Percentiles rank a stretch among this genome's conserved stretches.
Conservation (phyloP, 2,329 filamentous ascomycete species). For the Tolypocladium guangdongense region DNA sequence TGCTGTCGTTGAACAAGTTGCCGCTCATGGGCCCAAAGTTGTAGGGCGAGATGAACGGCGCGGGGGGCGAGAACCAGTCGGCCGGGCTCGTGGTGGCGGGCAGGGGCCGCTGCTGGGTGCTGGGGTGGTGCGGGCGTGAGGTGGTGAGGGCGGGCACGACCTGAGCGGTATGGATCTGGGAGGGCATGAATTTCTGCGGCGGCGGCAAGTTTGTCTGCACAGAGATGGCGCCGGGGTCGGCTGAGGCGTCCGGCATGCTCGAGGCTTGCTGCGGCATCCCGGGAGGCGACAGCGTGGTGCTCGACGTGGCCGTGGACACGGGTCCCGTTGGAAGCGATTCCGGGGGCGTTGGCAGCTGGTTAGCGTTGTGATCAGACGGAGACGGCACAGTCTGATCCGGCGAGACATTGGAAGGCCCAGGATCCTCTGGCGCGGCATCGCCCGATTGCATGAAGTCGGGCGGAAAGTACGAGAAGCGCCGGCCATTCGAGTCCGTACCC, state of each 20-base stretch:
- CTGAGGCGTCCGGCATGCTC: slow-evolving; percentile 17
- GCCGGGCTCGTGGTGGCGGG: slow-evolving; percentile 29
- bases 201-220: slow-evolving; percentile 21
- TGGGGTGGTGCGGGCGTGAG: slow-evolving; percentile 23
- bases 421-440: slow-evolving; percentile 22
- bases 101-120: slow-evolving; percentile 29
- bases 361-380: slow-evolving; percentile 17
- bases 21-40: slow-evolving; percentile 31
- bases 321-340: slow-evolving; percentile 26
- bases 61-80: slow-evolving; percentile 44
- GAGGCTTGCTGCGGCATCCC: slow-evolving; percentile 19
- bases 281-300: slow-evolving; percentile 26
- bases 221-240: slow-evolving; percentile 10
- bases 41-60: slow-evolving; percentile 43
- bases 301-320: slow-evolving; percentile 18
- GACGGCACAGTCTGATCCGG: slow-evolving; percentile 17
- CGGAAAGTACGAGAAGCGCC: slow-evolving; percentile 53
- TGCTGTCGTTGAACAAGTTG: slow-evolving; percentile 29
- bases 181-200: slow-evolving; percentile 13
- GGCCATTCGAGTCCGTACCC: slow-evolving; percentile 40
- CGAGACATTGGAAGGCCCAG: slow-evolving; percentile 19
- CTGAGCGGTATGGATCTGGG: slow-evolving; percentile 3
- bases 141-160: slow-evolving; percentile 10
- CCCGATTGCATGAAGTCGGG: slow-evolving; percentile 35
- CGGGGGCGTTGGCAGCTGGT: slow-evolving; percentile 31